Base-by-base conservation (phyloP, 2,329 filamentous ascomycete species). In the Sclerotinia subarctica region DNA sequence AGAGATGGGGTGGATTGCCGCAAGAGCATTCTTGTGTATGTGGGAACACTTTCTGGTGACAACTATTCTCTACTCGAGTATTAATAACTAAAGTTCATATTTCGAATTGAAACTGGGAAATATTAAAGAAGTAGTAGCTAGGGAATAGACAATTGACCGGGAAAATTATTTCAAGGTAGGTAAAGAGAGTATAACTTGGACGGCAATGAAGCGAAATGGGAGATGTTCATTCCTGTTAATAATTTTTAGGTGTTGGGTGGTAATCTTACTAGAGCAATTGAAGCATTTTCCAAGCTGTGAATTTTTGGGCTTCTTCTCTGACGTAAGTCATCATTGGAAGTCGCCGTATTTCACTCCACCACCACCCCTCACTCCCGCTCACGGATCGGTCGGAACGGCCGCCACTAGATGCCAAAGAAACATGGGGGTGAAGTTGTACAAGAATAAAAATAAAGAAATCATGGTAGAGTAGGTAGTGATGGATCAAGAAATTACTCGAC, bases 1-100 rank as follows among this genome's bases (percentile, higher is more conserved):
- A 73, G 53, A 64, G 66, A 70, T 69, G 64, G 53, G n/a, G 69
- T 60, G 44, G 72, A 69, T 51, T 68, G 70, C 65, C 70, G 74
- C 64, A 68, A 62, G 46, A 74, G 70, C 74, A 75, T 74, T 67
- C 32, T 64, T 64, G 32, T 44, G 52, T 46, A 53, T 63, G n/a
- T 17, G 42, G 24, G 32, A 49, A 65, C 32, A 51, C 21, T 62
- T 38, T 47, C 29, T 49, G 44, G 58, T 35, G 46, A 62, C 21
- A 24, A 38, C 15, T 17, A 38, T 38, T 35, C n/a, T 57, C n/a
- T 35, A 35, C 35, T 35, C 35, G 35, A 35, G 35, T 17, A 26
- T 38, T 15, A 42, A 38, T 21, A 63, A 26, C 5, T 51, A 29
- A 63, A 49, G 58, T 47, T 62, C 58, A 62, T 52, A 52, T 42